Percentiles rank a stretch among this genome's conserved stretches.
These are phyloP conservation scores for Alternaria angustiovoidea DNA, from an alignment of 2,329 filamentous ascomycete genomes.

Conservation along the genomic window DNA sequence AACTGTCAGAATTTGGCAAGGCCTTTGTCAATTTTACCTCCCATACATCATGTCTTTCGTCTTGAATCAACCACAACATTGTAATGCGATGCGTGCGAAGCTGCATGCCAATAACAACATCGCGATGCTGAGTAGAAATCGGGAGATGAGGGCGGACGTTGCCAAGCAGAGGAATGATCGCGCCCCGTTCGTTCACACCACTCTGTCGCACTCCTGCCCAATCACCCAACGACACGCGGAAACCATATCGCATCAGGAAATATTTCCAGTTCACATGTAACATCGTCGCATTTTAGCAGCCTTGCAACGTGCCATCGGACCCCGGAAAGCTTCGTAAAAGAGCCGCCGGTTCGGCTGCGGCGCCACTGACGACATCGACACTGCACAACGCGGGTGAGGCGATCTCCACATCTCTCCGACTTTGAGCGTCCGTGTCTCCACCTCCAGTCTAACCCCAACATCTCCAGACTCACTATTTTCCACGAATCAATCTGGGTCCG, in stretches of 20 bases:
- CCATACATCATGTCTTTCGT: neutral
- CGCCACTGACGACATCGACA: conserved; percentile 18
- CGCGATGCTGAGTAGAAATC: neutral
- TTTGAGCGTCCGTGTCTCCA: conserved; percentile 8
- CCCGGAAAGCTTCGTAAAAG: neutral
- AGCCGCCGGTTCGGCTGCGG: conserved; percentile 7
- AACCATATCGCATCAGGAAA: conserved; percentile 6
- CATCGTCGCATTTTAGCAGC: neutral
- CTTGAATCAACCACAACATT: neutral
- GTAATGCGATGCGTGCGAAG: neutral
- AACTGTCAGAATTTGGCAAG: neutral
- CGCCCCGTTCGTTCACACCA: neutral
- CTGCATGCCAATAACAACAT: neutral
- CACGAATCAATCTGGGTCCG: conserved; percentile 17
- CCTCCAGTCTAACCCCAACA: conserved; percentile 1
- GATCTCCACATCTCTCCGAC: conserved; percentile 18
- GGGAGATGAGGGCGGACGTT: neutral
- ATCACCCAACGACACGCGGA: neutral
- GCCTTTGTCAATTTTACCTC: neutral
- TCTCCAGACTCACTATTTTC: conserved; percentile 11
- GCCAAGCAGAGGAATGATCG: conserved; percentile 10
- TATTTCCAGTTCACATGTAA: conserved; percentile 11
- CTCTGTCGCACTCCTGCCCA: neutral
- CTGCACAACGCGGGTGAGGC: conserved; percentile 22
- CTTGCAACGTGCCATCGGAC: conserved; percentile 40